Evolutionary conservation across 352 stramenopile genomes (phyloP).

Genomic region (Pythium utonaiense): DNA sequence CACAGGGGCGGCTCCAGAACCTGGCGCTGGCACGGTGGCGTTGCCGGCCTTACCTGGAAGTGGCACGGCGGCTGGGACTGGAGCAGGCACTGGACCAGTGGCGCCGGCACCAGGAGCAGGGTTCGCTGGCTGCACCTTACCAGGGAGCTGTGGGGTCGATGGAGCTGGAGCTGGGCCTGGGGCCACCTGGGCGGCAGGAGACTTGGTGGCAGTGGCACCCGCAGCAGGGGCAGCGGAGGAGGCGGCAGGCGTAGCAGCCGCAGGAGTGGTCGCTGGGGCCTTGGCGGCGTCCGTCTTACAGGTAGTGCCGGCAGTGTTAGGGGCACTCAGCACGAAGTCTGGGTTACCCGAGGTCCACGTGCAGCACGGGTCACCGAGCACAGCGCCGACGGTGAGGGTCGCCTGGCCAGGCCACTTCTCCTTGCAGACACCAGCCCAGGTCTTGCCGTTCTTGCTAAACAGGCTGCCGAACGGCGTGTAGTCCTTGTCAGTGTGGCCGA

Average conservation of each 20-base stretch:
- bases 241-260: background rate
- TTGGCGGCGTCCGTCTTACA: background rate
- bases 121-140: background rate
- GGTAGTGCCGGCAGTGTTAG: background rate
- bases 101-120: background rate
- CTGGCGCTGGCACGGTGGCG: too few relatives aligned
- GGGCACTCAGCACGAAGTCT: background rate
- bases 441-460: constrained; percentile 7
- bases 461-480: constrained; percentile 11
- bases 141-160: background rate
- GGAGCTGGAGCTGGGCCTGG: background rate
- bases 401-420: constrained; percentile 7
- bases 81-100: background rate
- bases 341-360: constrained; percentile 11
- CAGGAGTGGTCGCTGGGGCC: background rate
- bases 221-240: too few relatives aligned
- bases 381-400: constrained; percentile 4
- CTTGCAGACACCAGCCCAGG: constrained; percentile 17
- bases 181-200: background rate
- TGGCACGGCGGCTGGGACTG: background rate
- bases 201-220: background rate
- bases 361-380: constrained; percentile 19
- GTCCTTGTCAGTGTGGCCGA: constrained; percentile 5
- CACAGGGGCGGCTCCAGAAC: too few relatives aligned
- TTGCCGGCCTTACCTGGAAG: background rate